phyloP scores from a whole-genome alignment of 139 green algal genomes.

The Eudorina sp. region DNA sequence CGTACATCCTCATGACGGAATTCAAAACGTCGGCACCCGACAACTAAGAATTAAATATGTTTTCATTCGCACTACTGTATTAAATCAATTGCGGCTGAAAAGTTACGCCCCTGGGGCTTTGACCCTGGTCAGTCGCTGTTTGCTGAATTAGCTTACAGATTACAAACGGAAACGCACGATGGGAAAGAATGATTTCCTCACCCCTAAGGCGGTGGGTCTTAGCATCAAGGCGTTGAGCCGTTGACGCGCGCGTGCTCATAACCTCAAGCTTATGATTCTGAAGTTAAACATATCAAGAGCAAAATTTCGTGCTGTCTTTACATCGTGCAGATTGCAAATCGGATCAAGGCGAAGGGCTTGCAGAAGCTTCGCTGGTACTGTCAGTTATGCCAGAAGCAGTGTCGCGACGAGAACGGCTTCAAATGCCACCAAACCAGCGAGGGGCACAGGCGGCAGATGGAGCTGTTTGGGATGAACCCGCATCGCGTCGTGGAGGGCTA shows the following conservation, averaged over 20 bases:
- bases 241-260: too few species aligned
- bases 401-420: constrained; percentile 99
- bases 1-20: too few species aligned
- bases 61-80: too few species aligned
- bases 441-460: constrained; percentile 85
- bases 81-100: too few species aligned
- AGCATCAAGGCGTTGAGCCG: neutral
- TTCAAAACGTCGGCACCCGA: too few species aligned
- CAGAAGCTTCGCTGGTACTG: constrained; percentile 97
- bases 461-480: constrained; percentile 91
- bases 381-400: constrained; percentile 99
- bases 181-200: constrained; percentile 92
- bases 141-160: too few species aligned
- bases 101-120: too few species aligned
- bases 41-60: too few species aligned
- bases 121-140: too few species aligned
- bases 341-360: constrained; percentile 97
- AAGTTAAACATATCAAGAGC: neutral
- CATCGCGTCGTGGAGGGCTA: constrained; percentile 86
- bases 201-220: constrained; percentile 85
- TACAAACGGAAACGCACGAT: too few species aligned
- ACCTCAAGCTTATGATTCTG: too few species aligned
- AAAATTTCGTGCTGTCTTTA: neutral
- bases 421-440: constrained; percentile 94
- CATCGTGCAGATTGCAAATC: constrained; percentile 87